Conservation (phyloP, 169 alveolate species). For the Eimeria sp. region DNA sequence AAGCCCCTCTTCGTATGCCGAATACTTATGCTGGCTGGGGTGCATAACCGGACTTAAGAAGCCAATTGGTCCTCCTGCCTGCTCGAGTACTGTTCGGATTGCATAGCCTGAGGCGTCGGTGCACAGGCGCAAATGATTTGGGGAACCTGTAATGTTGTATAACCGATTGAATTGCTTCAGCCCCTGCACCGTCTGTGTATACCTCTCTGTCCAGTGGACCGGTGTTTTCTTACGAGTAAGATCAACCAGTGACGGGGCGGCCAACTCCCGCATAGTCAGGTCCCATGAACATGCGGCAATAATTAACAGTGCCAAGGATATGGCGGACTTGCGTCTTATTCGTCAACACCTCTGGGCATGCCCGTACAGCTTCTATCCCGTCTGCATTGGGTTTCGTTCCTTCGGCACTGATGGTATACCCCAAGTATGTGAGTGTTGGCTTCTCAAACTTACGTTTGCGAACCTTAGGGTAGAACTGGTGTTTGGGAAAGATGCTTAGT, state of each 20-base stretch:
- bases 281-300: background rate
- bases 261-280: background rate
- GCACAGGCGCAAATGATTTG: too few relatives aligned
- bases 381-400: background rate
- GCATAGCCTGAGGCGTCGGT: too few relatives aligned
- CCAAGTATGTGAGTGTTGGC: background rate
- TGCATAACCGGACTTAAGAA: too few relatives aligned
- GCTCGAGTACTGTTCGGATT: too few relatives aligned
- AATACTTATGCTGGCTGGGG: too few relatives aligned
- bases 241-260: background rate
- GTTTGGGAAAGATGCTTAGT: background rate
- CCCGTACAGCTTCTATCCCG: background rate
- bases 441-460: background rate
- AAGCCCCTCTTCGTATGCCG: too few relatives aligned
- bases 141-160: too few relatives aligned
- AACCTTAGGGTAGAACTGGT: background rate
- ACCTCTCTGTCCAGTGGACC: background rate
- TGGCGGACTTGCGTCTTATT: background rate
- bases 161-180: background rate
- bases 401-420: background rate
- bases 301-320: background rate
- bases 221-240: background rate
- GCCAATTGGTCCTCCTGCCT: too few relatives aligned
- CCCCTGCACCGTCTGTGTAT: background rate
- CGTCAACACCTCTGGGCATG: background rate